Percentiles rank a stretch among this genome's conserved stretches.
These are phyloP conservation scores for Pleurotus giganteus DNA, from an alignment of 768 basidiomycete genomes.

Conservation along the genomic window DNA sequence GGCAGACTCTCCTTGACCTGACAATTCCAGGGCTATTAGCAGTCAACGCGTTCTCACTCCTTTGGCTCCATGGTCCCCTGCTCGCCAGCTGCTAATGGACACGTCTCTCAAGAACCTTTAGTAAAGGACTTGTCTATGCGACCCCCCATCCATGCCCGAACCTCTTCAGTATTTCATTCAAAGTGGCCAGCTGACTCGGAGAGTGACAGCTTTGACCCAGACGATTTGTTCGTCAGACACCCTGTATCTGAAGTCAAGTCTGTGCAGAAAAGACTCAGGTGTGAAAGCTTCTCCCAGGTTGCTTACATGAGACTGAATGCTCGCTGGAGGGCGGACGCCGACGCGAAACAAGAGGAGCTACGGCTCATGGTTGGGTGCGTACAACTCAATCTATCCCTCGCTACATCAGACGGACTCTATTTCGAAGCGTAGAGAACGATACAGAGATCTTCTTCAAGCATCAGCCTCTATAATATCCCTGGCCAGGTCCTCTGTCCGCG, in stretches of 20 bases:
- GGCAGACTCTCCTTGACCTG: no score
- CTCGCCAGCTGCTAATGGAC: neutral
- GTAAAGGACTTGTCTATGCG: neutral
- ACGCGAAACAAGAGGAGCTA: constrained; percentile 85
- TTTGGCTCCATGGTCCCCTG: no score
- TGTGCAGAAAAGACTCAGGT: constrained; percentile 71
- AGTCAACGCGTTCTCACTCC: no score
- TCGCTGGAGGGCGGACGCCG: constrained; percentile 65
- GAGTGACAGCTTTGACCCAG: constrained; percentile 48
- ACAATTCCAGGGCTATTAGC: no score
- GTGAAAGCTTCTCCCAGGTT: constrained; percentile 9
- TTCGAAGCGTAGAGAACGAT: constrained; percentile 79
- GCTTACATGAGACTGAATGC: constrained; percentile 8
- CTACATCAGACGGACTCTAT: constrained; percentile 26
- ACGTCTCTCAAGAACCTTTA: neutral
- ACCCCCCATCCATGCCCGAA: neutral
- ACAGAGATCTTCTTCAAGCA: constrained; percentile 83
- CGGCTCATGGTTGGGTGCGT: constrained; percentile 92
- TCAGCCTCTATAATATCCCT: constrained; percentile 84
- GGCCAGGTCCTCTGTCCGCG: constrained; percentile 62
- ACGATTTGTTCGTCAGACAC: constrained; percentile 70
- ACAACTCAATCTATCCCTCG: constrained; percentile 3
- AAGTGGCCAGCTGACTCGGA: constrained; percentile 23
- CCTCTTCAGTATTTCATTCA: constrained; percentile 6
- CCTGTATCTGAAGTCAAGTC: constrained; percentile 70